phyloP scores from a whole-genome alignment of 2,329 filamentous ascomycete species.

The Madurella mycetomatis region DNA sequence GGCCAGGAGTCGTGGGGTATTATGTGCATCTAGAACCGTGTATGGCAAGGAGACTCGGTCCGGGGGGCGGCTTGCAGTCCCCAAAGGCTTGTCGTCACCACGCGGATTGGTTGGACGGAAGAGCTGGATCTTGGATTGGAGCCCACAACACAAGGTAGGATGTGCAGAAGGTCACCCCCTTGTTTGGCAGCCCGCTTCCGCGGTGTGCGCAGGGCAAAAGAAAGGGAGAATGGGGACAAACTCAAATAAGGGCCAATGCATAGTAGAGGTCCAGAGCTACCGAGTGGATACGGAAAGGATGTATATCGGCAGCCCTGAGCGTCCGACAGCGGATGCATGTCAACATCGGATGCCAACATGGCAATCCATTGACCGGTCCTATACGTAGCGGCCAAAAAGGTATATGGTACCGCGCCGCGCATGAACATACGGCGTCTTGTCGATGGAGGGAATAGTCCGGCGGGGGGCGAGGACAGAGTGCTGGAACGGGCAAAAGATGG shows the following conservation, averaged over 20 bases:
- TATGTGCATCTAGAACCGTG: conserved; percentile 7
- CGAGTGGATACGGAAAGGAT: no score
- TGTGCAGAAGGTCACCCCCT: neutral
- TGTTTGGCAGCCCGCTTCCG: neutral
- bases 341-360: no score
- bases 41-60: neutral
- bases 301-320: no score
- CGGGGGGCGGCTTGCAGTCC: neutral
- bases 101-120: conserved; percentile 3
- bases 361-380: no score
- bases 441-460: neutral
- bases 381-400: no score
- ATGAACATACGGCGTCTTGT: no score
- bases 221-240: no score
- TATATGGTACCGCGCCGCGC: no score
- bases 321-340: no score
- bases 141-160: neutral
- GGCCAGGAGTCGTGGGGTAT: conserved; percentile 2
- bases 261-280: no score
- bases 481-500: conserved; percentile 10
- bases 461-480: neutral
- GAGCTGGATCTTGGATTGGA: neutral
- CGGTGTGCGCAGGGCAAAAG: no score
- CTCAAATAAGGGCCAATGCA: no score
- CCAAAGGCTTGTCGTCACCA: neutral